Evolutionary conservation across 768 basidiomycete genomes (phyloP), one percentile per base, ranked within the genome.

Genomic region (Agaricus blazei): DNA sequence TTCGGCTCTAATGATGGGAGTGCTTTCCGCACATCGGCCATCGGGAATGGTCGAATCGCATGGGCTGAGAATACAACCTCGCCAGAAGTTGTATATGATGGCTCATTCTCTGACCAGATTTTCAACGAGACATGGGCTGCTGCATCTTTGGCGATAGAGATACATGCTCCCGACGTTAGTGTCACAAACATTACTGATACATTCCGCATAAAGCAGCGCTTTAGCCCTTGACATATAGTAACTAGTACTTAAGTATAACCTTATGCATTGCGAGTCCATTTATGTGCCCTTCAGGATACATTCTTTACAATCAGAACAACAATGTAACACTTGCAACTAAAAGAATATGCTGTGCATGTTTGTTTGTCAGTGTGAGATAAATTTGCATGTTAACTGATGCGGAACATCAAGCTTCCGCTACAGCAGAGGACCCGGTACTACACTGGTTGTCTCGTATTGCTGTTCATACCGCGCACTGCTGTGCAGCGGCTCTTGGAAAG

Each of bases 61-160:
- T 87, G 85, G 85, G 69, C 84, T 3, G 72, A 83, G 56, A 72
- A 72, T 53, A 70, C 81, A 7, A 71, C 75, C 15, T 78, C 83
- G 15, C 69, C 78, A 29, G 61, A 70, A 48, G 73, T 83, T 43
- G 81, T 83, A 43, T 71, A 69, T 15, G 84, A 87, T 65, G 65
- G 61, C 24, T 72, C 76, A n/a, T 67, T 78, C 48, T 69, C 67
- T 14, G 72, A 82, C 60, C 46, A 48, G 1, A 62, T 63, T 11
- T 80, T 86, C 61, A 78, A 79, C 51, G 47, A 60, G 24, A 78
- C 81, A 14, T 86, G 81, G 82, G 63, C 61, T 24, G 75, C 75
- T 9, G 68, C 74, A n/a, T 65, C 75, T 1, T 53, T 53, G 31
- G 78, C 76, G 36, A 66, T 75, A 43, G 51, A 60, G 28, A 63